phyloP scores from a whole-genome alignment of 2,329 filamentous ascomycete genomes.

The Phialophora chinensis region DNA sequence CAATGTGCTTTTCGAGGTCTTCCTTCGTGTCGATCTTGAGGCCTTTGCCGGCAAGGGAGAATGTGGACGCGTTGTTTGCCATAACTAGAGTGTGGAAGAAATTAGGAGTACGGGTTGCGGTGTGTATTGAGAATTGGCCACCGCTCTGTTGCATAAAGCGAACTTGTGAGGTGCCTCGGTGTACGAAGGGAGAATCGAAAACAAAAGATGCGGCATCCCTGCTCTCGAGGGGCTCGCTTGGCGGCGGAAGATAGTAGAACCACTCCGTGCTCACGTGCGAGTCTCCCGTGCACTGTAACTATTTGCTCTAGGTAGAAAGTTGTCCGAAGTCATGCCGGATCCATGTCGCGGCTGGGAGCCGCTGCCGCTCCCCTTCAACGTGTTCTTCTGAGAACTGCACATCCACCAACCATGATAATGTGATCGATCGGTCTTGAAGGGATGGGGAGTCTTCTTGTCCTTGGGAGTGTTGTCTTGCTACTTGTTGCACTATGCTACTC shows the following conservation, averaged over 20 bases:
- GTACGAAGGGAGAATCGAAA: neutral
- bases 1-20: constrained; percentile 84
- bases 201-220: neutral
- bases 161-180: neutral
- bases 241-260: neutral
- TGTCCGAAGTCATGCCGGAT: neutral
- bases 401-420: neutral
- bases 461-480: neutral
- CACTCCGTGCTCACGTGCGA: neutral
- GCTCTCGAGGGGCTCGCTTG: neutral
- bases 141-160: neutral
- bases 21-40: constrained; percentile 89
- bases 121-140: neutral
- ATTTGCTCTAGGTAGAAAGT: neutral
- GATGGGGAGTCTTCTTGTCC: constrained; percentile 1
- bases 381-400: neutral
- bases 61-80: constrained; percentile 55
- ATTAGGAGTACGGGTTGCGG: neutral
- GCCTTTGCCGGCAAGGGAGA: constrained; percentile 88
- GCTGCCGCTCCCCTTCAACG: neutral
- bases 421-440: neutral
- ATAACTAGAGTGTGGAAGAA: constrained; percentile 4
- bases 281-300: too few relatives aligned
- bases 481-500: constrained; percentile 42
- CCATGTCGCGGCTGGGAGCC: neutral